Base-by-base conservation (phyloP, 441 rosid genomes). In the Eutrema salsugineum region DNA sequence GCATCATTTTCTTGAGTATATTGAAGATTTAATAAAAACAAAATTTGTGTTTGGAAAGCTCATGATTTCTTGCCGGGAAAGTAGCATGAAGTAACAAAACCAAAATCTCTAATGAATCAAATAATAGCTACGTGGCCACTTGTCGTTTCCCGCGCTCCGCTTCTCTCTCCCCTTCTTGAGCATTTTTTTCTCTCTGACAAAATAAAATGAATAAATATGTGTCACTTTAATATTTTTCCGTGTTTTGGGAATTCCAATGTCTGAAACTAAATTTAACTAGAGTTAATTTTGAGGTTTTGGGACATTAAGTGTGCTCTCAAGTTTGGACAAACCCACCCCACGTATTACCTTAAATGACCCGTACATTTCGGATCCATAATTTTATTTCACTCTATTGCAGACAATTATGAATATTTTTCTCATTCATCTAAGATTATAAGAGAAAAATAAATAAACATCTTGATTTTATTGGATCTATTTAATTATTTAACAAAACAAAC, bases 131-230 rank as follows among this genome's bases (percentile, higher is more conserved):
- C 63, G 78, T 74, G 78, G 35, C 59, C 43, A 68, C 64, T 70
- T 67, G 42, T 75, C 50, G 53, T 62, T 68, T 75, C 57, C 65
- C 62, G 42, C 78, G 77, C 73, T 51, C 73, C 63, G 68, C 73
- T 43, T 42, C 68, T 73, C 53, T 57, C 66, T 73, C 72, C 71
- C 66, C 47, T 66, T 66, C 46, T 49, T 66, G 0, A 66, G 67
- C 72, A 38, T n/a, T 40, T 38, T 44, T 62, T 44, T 62, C 53
- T 6, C 49, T 27, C 73, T 58, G 55, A 76, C 75, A 63, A 46
- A 15, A n/a, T 16, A 40, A 14, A 8, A 20, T 16, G 17, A 35
- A 11, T 30, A 40, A 11, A 22, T 10, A 14, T 48, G 12, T 47
- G 19, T 47, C 0, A 68, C 2, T 16, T 68, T 11, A 22, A 8